Conservation (phyloP, 163 green algal genomes). For the Scenedesmus sp. region DNA sequence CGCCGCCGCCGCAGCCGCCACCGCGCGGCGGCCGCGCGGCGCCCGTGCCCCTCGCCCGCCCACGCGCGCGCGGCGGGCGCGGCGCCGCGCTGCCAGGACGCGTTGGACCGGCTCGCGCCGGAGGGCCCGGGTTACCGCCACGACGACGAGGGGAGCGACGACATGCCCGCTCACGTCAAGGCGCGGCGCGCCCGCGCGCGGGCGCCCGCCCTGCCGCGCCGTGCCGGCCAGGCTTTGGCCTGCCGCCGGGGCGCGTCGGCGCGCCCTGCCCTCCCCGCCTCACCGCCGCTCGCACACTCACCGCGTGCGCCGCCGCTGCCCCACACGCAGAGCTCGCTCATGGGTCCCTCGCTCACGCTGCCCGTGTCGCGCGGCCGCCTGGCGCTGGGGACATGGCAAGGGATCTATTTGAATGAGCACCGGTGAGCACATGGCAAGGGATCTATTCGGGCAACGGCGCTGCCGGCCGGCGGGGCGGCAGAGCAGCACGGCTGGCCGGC, state of each 20-base stretch:
- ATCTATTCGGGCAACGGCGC: not conserved
- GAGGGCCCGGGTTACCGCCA: conserved; percentile 82
- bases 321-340: conserved; percentile 68
- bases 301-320: not conserved
- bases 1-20: not conserved
- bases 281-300: not conserved
- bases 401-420: conserved; percentile 77
- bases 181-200: conserved; percentile 1
- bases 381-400: conserved; percentile 88
- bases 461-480: too few relatives aligned
- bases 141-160: conserved; percentile 87
- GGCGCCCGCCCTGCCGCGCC: not conserved
- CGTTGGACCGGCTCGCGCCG: conserved; percentile 77
- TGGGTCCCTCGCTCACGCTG: conserved; percentile 72
- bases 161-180: conserved; percentile 96
- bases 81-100: conserved; percentile 51
- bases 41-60: not conserved
- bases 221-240: not conserved
- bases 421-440: not conserved
- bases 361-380: conserved; percentile 73
- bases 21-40: not conserved
- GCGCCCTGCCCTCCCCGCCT: not conserved
- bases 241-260: not conserved
- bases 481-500: too few relatives aligned
- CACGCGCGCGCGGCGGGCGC: not conserved